phyloP scores from a whole-genome alignment of 1,139 yeast genomes.

The Pneumocystis murina region DNA sequence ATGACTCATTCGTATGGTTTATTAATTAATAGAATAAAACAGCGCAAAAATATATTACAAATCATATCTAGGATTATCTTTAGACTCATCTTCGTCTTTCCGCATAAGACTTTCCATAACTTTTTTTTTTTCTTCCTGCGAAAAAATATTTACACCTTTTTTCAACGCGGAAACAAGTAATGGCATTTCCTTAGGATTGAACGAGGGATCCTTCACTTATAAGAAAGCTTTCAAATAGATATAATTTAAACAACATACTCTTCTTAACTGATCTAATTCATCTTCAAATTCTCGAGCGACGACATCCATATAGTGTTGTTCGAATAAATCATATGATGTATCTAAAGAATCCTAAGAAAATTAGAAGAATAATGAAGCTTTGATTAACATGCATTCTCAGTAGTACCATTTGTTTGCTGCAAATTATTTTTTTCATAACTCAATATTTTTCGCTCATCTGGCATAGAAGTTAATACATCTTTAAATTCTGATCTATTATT shows the following conservation, averaged over 20 bases:
- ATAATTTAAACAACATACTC: background rate
- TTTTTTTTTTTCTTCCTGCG: background rate
- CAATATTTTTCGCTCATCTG: background rate
- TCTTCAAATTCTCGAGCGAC: background rate
- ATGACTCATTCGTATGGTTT: background rate
- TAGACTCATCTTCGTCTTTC: background rate
- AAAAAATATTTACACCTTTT: slow-evolving; percentile 1
- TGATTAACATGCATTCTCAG: background rate
- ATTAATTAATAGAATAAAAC: background rate
- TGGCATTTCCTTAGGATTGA: background rate
- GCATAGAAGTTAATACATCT: background rate
- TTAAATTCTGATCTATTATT: background rate
- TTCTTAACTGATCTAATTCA: background rate
- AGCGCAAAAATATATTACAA: background rate
- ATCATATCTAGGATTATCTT: background rate
- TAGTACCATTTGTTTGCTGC: background rate
- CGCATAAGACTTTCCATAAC: background rate
- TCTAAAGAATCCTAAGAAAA: background rate
- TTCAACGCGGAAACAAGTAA: background rate
- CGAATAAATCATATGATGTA: background rate
- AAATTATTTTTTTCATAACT: background rate
- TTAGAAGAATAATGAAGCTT: background rate
- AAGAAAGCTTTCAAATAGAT: background rate
- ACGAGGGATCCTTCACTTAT: background rate
- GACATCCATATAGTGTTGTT: background rate